Evolutionary conservation across 2,329 filamentous ascomycete species (phyloP), one percentile per base, ranked within the genome.

Genomic region (Graphilbum ipis-grandicollis): DNA sequence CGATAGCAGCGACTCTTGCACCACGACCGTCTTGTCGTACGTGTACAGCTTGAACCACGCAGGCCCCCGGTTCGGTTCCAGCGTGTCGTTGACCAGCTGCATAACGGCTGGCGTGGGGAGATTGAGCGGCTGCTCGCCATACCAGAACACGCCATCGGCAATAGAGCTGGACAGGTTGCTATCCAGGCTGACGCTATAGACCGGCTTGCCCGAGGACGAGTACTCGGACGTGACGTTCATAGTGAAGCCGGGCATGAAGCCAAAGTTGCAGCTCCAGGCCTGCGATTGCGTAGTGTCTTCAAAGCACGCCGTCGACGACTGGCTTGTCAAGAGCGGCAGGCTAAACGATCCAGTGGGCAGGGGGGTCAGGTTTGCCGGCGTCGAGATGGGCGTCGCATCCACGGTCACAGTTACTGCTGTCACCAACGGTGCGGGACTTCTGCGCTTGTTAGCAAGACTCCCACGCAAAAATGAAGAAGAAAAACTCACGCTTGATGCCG

Each of bases 181-280:
- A 18, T 53, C 52, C 10, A 66, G 46, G 10, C 53, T 51, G 22
- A 59, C 52, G 12, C 56, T 50, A 43, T 71, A 73, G 25, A 36
- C 28, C 14, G 56, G 43, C 3, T 43, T 40, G 5, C 36, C 40
- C 4, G 55, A 52, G 53, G 71, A 52, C 4, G 39, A 35, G 41
- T 51, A 34, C 10, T 43, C 42, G 2, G 55, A 51, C 33, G 64
- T 62, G 32, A 61, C 15, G 2, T 55, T 51, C 53, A 72, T 53
- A 12, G 43, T 42, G 42, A 55, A 37, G 10, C 43, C 43, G 2
- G 56, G 51, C 35, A 65, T 62, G 32, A 60, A 54, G 2, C 59
- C 55, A 22, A 78, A 58, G 12, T 68, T 60, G 49, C 77, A 82
- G 40, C 61, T 68, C 77, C 77, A 82, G 1, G 75, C 68, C 35